Percentiles rank a stretch among this genome's conserved stretches.
Evolutionary conservation across 768 basidiomycete genomes (phyloP).

Genomic region (Cystobasidium onofrii): DNA sequence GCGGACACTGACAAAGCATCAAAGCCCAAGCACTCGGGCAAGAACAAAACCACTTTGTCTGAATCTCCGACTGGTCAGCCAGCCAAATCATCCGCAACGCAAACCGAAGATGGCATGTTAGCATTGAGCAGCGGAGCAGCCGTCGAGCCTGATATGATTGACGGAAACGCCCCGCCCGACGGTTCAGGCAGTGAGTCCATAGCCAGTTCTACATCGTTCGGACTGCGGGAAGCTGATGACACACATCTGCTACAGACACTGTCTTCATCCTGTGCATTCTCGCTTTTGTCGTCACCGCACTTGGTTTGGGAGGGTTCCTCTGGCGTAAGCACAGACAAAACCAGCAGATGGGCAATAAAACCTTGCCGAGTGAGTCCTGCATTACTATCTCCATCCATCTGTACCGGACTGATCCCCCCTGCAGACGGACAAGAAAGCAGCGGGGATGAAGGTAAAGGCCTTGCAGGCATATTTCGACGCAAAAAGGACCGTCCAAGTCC

Average conservation of each 20-base stretch:
- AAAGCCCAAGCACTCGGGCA: neutral
- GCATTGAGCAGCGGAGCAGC: neutral
- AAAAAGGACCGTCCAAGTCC: slow-evolving; percentile 16
- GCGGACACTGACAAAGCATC: neutral
- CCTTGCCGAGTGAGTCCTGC: too few species aligned
- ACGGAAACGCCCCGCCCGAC: neutral
- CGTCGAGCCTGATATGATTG: neutral
- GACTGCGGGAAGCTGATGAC: too few species aligned
- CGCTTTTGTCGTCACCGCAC: slow-evolving; percentile 14
- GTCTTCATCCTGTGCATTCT: slow-evolving; percentile 26
- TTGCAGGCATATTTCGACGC: neutral
- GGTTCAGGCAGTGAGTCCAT: neutral
- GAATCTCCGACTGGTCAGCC: neutral
- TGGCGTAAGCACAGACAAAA: slow-evolving; percentile 14
- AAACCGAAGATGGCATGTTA: neutral
- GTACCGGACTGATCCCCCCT: neutral
- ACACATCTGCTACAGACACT: slow-evolving; percentile 26
- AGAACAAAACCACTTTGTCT: neutral
- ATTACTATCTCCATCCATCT: neutral
- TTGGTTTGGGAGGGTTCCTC: slow-evolving; percentile 11
- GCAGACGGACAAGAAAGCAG: neutral
- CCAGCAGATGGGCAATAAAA: neutral
- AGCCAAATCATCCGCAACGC: neutral
- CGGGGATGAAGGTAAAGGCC: neutral
- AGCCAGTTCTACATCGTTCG: too few species aligned